Base-by-base conservation (phyloP, 1,284 basidiomycete species). In the Marasmius tenuissimus region DNA sequence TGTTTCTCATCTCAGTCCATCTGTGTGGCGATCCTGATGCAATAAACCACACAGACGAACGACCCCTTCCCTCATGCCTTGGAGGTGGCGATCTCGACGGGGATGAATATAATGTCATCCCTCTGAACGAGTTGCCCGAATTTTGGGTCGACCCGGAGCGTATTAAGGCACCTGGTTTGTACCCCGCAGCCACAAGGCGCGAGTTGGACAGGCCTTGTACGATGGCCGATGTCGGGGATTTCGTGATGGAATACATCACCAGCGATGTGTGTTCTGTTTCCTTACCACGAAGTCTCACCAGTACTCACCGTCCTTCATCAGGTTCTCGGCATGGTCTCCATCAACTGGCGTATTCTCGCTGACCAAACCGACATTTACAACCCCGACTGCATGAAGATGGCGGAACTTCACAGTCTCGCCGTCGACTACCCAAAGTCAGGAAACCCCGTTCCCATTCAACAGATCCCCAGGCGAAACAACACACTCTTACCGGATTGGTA, bases 341-440 rank as follows among this genome's bases (percentile, higher is more conserved):
- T 76, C 4, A 86, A 81, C 59, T 88, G 85, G 85, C 71, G 87
- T 8, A 76, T 87, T 48, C 86, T 91, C 38, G 86, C 91, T 0
- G 93, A 95, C 69, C 82, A 85, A 66, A 85, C 82, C 42, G 82
- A 84, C 9, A 86, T 89, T 37, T 75, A 84, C 37, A 82, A 92
- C 69, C 67, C 71, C 0, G 80, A 83, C 42, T 94, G 93, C 69
- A 66, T 89, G 14, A 76, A 63, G 57, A 76, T 95, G 11, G 85
- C 91, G 0, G 75, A 81, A 49, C 74, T 91, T 22, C 92, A 91
- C 70, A 85, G 91, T 67, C 78, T 86, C 64, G 88, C 86, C 33
- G 89, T 88, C 1, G 89, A 90, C 76, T 94, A 84, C 67, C 85
- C 80, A 3, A 87, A 86, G 74, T 88, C 80, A 62, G 87, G 88